Evolutionary conservation across 768 basidiomycete genomes (phyloP).

Genomic region (Sistotremastrum suecicum): DNA sequence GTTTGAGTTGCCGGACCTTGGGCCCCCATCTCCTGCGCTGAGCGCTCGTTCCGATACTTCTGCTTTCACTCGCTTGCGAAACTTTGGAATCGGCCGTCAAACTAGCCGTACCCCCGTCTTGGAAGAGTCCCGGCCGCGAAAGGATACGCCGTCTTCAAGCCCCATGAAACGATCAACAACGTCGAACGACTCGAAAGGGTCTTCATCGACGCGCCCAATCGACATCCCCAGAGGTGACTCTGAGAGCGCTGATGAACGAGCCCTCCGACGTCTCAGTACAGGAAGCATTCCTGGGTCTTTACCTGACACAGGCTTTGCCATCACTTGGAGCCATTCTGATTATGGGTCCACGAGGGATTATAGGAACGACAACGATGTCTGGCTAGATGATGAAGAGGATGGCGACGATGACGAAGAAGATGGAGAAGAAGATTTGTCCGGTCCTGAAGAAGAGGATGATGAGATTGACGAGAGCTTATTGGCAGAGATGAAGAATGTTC

Average conservation of each 20-base stretch:
- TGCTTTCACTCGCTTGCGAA: conserved; percentile 56
- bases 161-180: conserved; percentile 7
- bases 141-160: conserved; percentile 1
- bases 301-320: conserved; percentile 18
- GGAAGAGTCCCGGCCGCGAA: conserved; percentile 20
- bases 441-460: conserved; percentile 45
- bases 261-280: conserved; percentile 42
- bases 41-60: conserved; percentile 88
- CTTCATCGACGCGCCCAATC: conserved; percentile 25
- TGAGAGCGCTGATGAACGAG: conserved; percentile 25
- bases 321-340: conserved; percentile 25
- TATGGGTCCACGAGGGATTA: conserved; percentile 42
- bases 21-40: conserved; percentile 84
- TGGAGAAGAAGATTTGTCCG: conserved; percentile 33
- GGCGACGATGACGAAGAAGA: conserved; percentile 20
- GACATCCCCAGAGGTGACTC: conserved; percentile 30
- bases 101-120: conserved; percentile 14
- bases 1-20: conserved; percentile 62
- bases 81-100: conserved; percentile 55
- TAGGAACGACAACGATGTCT: conserved; percentile 26
- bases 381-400: conserved; percentile 14
- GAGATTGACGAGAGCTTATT: conserved; percentile 69
- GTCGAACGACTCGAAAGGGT: conserved; percentile 18
- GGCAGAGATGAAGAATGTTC: conserved; percentile 74
- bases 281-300: conserved; percentile 82